Evolutionary conservation across 1,139 yeast species (phyloP).

Genomic region (Lodderomyces jiufengensis): DNA sequence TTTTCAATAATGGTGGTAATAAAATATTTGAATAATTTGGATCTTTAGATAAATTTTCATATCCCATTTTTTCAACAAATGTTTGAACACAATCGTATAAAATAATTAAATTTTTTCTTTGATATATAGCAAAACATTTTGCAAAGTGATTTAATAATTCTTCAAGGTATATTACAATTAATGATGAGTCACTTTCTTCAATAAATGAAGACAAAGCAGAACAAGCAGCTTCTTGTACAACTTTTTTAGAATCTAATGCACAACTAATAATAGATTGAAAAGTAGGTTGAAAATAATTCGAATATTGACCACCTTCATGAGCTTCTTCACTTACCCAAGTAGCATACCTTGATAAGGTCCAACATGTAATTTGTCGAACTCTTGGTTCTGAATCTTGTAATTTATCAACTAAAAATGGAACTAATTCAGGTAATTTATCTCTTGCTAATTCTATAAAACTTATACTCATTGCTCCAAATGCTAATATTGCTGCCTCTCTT

Average conservation of each 20-base stretch:
- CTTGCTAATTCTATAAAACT: constrained; percentile 76
- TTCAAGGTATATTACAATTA: constrained; percentile 46
- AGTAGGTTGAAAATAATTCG: constrained; percentile 71
- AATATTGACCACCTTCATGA: constrained; percentile 55
- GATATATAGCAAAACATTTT: constrained; percentile 71
- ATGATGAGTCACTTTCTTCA: constrained; percentile 68
- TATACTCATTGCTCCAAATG: constrained; percentile 92
- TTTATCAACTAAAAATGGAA: constrained; percentile 82
- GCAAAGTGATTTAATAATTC: constrained; percentile 69
- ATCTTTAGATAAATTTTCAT: constrained; percentile 49
- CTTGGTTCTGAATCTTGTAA: constrained; percentile 74
- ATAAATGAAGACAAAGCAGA: constrained; percentile 80
- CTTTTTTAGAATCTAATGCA: constrained; percentile 78
- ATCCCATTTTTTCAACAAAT: constrained; percentile 72
- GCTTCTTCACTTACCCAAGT: constrained; percentile 76
- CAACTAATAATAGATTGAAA: constrained; percentile 71
- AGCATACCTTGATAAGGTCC: constrained; percentile 89
- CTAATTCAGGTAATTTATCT: constrained; percentile 71
- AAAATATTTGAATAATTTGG: constrained; percentile 58
- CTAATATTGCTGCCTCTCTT: constrained; percentile 89
- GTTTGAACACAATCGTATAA: constrained; percentile 93
- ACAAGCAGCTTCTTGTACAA: constrained; percentile 93
- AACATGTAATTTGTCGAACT: constrained; percentile 89
- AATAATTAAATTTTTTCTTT: constrained; percentile 74
- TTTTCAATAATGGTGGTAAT: constrained; percentile 74